phyloP scores from a whole-genome alignment of 768 basidiomycete species.

The Rhodotorula graminis region DNA sequence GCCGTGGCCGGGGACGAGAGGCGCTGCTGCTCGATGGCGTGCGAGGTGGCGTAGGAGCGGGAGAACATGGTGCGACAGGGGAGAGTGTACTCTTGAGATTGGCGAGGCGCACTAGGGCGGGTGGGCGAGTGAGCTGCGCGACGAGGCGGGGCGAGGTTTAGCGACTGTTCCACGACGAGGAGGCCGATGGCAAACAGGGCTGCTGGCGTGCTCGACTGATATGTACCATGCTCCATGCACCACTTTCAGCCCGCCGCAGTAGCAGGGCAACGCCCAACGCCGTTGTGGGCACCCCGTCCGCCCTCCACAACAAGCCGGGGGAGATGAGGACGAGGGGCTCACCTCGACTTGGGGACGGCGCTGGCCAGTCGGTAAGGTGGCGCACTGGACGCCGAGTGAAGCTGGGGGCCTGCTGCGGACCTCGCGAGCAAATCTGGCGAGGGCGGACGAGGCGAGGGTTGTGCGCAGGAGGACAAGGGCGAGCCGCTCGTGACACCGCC shows the following conservation, averaged over 20 bases:
- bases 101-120: background rate
- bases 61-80: background rate
- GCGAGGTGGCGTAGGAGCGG: conserved; percentile 9
- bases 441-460: no score
- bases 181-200: no score
- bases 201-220: no score
- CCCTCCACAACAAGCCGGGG: no score
- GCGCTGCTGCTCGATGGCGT: conserved; percentile 17
- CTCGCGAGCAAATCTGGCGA: background rate
- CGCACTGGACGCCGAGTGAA: no score
- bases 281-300: no score
- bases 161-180: background rate
- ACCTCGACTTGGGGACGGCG: background rate
- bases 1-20: background rate
- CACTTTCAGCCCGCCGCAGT: no score
- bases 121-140: background rate
- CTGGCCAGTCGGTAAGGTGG: background rate
- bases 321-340: no score
- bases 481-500: background rate
- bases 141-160: background rate
- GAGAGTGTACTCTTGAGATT: background rate
- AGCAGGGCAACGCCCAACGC: no score
- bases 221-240: no score
- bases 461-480: background rate
- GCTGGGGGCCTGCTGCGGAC: background rate